phyloP scores from a whole-genome alignment of 2,329 filamentous ascomycete species.

The Aspergillus bombycis region DNA sequence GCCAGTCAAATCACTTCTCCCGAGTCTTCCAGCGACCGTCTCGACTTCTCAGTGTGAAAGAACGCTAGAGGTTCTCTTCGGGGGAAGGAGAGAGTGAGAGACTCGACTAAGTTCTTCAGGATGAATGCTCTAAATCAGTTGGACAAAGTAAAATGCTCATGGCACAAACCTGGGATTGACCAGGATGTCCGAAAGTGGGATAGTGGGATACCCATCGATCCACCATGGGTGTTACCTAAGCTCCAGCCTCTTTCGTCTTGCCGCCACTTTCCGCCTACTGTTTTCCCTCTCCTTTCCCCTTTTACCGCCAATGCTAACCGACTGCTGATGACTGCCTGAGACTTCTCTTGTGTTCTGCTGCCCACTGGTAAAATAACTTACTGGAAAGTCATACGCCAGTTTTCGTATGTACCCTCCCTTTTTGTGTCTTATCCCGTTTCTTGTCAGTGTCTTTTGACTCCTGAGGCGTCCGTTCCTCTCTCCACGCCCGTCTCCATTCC shows the following conservation, averaged over 20 bases:
- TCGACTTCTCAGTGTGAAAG: background rate
- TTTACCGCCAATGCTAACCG: conserved; percentile 14
- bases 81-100: background rate
- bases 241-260: conserved; percentile 5
- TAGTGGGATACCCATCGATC: conserved; percentile 14
- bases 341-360: conserved; percentile 24
- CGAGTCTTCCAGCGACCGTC: background rate
- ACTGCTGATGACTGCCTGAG: conserved; percentile 18
- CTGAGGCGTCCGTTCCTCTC: conserved; percentile 22
- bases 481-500: conserved; percentile 31
- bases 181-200: conserved; percentile 13
- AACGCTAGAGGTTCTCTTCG: background rate
- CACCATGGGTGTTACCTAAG: conserved; percentile 15
- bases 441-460: conserved; percentile 14
- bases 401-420: conserved; percentile 14
- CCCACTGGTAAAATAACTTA: conserved; percentile 20
- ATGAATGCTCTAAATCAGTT: background rate
- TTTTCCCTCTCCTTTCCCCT: conserved; percentile 1
- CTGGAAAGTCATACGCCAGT: conserved; percentile 10
- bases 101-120: background rate
- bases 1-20: background rate
- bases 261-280: conserved; percentile 16
- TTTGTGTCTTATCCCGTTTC: conserved; percentile 11
- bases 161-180: background rate
- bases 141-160: background rate